Percentiles rank a stretch among this genome's conserved stretches.
These are phyloP conservation scores for Thyridium curvatum DNA, from an alignment of 2,329 filamentous ascomycete species.

Conservation along the genomic window DNA sequence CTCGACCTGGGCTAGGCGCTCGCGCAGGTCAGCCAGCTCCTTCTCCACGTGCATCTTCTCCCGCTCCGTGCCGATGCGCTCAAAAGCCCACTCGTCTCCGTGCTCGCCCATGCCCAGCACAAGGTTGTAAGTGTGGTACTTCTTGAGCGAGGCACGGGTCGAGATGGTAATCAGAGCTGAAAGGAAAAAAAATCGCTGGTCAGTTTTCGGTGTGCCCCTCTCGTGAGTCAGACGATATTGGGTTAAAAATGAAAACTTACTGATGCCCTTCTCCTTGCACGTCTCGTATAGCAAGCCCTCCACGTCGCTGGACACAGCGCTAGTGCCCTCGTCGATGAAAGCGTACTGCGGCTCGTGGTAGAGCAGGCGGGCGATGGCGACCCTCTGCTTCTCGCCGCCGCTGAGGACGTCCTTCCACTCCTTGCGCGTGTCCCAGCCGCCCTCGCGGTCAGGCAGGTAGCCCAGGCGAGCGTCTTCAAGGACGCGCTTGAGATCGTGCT, in stretches of 20 bases:
- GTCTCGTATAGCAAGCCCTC: slow-evolving; percentile 90
- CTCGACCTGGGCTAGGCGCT: slow-evolving; percentile 74
- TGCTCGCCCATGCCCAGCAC: slow-evolving; percentile 73
- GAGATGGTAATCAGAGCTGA: slow-evolving; percentile 88
- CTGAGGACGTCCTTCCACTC: slow-evolving; percentile 99
- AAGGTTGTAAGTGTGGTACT: slow-evolving; percentile 90
- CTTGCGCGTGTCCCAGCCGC: slow-evolving; percentile 93
- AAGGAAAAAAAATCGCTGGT: not conserved
- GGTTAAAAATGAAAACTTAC: slow-evolving; percentile 53
- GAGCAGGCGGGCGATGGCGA: slow-evolving; percentile 82
- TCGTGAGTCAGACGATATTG: not conserved
- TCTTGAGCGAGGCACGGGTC: slow-evolving; percentile 87
- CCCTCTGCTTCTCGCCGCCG: slow-evolving; percentile 93
- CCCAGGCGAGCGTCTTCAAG: slow-evolving; percentile 81
- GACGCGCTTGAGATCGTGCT: slow-evolving; percentile 70
- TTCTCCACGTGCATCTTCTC: slow-evolving; percentile 93
- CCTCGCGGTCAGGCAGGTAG: slow-evolving; percentile 86
- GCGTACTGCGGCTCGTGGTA: slow-evolving; percentile 96
- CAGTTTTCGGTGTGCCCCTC: not conserved
- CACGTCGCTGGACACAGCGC: slow-evolving; percentile 88
- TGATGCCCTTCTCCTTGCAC: slow-evolving; percentile 90
- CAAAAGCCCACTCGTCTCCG: slow-evolving; percentile 86
- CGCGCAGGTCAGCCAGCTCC: slow-evolving; percentile 78
- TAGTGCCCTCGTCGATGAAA: slow-evolving; percentile 93
- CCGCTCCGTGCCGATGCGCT: slow-evolving; percentile 85